Base-by-base conservation (phyloP, 2,329 filamentous ascomycete genomes). In the Sphaerulina vaccinii region DNA sequence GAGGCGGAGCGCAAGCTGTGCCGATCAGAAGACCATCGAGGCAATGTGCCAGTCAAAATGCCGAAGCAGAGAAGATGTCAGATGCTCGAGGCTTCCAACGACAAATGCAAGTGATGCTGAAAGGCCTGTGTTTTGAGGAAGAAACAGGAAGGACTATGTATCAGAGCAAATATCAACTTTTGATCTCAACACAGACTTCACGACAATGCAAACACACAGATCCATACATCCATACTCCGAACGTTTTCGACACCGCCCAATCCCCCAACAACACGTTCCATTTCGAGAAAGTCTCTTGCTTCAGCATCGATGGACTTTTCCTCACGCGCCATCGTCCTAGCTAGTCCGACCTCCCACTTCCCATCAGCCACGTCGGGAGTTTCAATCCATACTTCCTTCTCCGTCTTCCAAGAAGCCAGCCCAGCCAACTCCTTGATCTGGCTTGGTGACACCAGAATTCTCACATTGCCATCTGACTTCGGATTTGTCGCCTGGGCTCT, bases 391-490 rank as follows among this genome's bases (percentile, higher is more conserved):
- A 39, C 60, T 51, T 78, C 71, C 4, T 55, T 63, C 18, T 66
- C 65, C 4, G 75, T 40, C 8, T 52, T 49, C 71, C 72, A 79
- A 2, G 73, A 73, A 1, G 62, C 69, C 10, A 50, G 61, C 18
- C 51, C 8, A 2, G 72, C 73, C 3, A 72, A 57, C 2, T 63
- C 58, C 5, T 60, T 70, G 27, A 82, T 73, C 15, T 62, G 66
- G 10, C 54, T 57, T 11, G 77, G 78, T 6, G 70, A 69, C 11
- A 80, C 51, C 5, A 74, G 66, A 7, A 71, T 76, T 43, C 75
- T 71, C 9, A 83, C 71, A 60, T 83, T 82, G 7, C 70, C 71
- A 0, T 46, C 52, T 47, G 71, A 75, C 0, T 64, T 54, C 1
- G 57, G 48, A 45, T 71, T 71, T 24, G 71, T 71, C 2, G 66